phyloP scores from a whole-genome alignment of 208 protist genomes.

The Leishmania martiniquensis region DNA sequence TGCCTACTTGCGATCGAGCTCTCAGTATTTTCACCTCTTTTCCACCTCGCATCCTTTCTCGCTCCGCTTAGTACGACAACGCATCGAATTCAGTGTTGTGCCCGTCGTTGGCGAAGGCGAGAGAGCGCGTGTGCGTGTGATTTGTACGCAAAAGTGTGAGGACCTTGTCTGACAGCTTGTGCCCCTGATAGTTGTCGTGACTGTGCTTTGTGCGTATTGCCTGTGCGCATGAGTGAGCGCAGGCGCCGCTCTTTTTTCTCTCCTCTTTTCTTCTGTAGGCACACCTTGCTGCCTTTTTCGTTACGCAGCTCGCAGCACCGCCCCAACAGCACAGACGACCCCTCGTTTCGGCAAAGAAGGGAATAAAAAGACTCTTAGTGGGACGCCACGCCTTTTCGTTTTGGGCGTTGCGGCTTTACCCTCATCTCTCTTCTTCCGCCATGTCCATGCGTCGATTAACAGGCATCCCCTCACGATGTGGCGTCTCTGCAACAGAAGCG shows the following conservation, averaged over 20 bases:
- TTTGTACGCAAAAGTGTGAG: not conserved
- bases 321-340: not conserved
- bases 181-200: not conserved
- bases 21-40: not conserved
- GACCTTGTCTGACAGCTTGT: not conserved
- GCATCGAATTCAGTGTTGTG: not conserved
- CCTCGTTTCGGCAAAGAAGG: not conserved
- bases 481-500: not conserved
- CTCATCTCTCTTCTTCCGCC: not conserved
- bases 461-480: not conserved
- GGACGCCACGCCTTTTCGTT: not conserved
- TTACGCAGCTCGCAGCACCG: not conserved
- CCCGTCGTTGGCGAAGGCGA: not conserved
- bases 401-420: not conserved
- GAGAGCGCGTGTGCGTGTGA: not conserved
- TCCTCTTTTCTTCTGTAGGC: not conserved
- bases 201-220: not conserved
- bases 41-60: not conserved
- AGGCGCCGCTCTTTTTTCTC: not conserved
- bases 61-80: not conserved
- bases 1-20: not conserved
- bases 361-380: not conserved
- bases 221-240: not conserved
- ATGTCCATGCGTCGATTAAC: not conserved
- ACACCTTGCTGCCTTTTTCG: not conserved